A percentile compares a stretch with the other conserved stretches of the same genome.
Conservation (phyloP, 768 basidiomycete species). For the Agaricus sinodeliciosus region DNA sequence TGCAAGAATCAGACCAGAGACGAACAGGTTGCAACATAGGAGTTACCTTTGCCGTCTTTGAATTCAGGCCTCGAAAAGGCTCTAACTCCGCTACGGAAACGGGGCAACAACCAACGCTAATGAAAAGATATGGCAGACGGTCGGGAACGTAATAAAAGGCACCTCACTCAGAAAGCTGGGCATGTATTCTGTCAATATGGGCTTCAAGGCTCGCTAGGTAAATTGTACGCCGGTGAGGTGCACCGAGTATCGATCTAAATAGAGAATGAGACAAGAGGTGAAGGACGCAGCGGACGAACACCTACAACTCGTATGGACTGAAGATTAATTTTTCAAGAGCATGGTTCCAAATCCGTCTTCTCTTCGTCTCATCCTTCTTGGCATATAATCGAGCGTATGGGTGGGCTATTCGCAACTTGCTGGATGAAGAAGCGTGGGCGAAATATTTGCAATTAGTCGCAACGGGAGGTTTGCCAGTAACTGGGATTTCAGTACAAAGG, state of each 20-base stretch:
- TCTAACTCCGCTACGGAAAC: slow-evolving; percentile 51
- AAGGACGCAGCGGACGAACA: slow-evolving; percentile 10
- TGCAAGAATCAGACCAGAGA: background rate
- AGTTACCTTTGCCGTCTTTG: slow-evolving; percentile 66
- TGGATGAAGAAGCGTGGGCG: slow-evolving; percentile 7
- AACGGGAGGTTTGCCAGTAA: background rate
- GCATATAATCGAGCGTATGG: slow-evolving; percentile 68
- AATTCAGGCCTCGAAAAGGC: slow-evolving; percentile 64
- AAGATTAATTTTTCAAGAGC: slow-evolving; percentile 70
- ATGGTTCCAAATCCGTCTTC: slow-evolving; percentile 74
- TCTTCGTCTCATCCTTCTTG: slow-evolving; percentile 56
- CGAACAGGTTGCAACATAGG: background rate
- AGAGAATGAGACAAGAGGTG: background rate
- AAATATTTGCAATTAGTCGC: background rate
- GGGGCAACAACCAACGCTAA: slow-evolving; percentile 44
- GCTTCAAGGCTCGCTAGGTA: slow-evolving; percentile 70
- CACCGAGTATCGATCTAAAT: slow-evolving; percentile 55
- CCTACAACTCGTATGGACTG: slow-evolving; percentile 58
- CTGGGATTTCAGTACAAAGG: background rate
- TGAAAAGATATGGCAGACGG: background rate
- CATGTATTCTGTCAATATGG: slow-evolving; percentile 63
- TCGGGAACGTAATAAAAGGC: background rate
- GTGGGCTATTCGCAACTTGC: slow-evolving; percentile 36
- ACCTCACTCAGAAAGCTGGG: slow-evolving; percentile 39
- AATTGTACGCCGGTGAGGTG: slow-evolving; percentile 60